These are phyloP conservation scores for Vachellia collinsii DNA, from an alignment of 306 rosid genomes.

Conservation along the genomic window DNA sequence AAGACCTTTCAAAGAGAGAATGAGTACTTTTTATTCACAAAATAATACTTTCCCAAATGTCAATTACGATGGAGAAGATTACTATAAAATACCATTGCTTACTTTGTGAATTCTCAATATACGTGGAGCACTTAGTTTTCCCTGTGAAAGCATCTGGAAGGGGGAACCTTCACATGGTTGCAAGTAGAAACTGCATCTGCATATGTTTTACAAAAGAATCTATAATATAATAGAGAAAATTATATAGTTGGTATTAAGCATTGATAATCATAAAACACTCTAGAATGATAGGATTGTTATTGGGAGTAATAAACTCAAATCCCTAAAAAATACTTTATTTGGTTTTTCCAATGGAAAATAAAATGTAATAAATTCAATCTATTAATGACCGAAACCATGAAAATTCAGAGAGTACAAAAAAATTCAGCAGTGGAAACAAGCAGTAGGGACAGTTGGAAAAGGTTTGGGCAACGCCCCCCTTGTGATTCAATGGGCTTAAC, in stretches of 20 bases:
- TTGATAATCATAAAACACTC: slow-evolving; percentile 13
- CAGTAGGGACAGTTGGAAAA: neutral
- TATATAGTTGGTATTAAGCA: neutral
- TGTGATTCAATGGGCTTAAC: neutral
- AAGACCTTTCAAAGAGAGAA: neutral
- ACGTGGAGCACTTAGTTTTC: slow-evolving; percentile 92
- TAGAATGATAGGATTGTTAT: slow-evolving; percentile 23
- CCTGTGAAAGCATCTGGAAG: slow-evolving; percentile 72
- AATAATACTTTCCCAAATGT: slow-evolving; percentile 25
- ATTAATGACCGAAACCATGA: neutral
- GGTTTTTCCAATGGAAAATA: neutral
- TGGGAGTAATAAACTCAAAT: slow-evolving; percentile 35
- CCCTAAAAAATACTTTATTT: neutral
- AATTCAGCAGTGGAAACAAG: slow-evolving; percentile 22
- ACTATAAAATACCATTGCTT: slow-evolving; percentile 34
- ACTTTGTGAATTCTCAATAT: slow-evolving; percentile 85
- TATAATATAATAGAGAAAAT: slow-evolving; percentile 26
- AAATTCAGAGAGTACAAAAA: neutral
- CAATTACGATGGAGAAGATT: neutral
- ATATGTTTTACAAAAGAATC: slow-evolving; percentile 22
- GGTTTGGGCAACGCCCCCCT: neutral
- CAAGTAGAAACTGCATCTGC: slow-evolving; percentile 90
- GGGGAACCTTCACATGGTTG: slow-evolving; percentile 82
- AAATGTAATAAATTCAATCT: slow-evolving; percentile 10
- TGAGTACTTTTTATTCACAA: slow-evolving; percentile 30